Conservation (phyloP, 2,329 filamentous ascomycete species). For the Alternaria rosae region DNA sequence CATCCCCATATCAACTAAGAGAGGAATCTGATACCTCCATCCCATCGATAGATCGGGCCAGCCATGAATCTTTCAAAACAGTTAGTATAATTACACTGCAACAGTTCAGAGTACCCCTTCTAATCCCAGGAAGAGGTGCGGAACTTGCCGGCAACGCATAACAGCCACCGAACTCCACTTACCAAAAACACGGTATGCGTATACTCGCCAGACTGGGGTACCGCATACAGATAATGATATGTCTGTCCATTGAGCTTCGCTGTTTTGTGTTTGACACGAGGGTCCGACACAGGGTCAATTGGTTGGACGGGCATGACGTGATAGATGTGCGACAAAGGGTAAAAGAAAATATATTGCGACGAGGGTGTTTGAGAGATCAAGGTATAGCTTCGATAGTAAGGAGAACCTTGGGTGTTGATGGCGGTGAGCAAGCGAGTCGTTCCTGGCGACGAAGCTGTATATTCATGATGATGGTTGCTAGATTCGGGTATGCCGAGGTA, state of each 20-base stretch:
- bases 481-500: constrained; percentile 5
- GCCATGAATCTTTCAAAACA: constrained; percentile 68
- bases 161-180: background rate
- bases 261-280: constrained; percentile 70
- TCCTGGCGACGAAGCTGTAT: background rate
- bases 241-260: constrained; percentile 71
- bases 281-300: constrained; percentile 68
- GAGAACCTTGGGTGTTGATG: background rate
- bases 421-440: constrained; percentile 1
- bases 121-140: background rate
- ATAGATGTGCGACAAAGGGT: constrained; percentile 6
- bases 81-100: background rate
- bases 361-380: background rate
- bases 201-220: constrained; percentile 53
- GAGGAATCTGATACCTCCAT: constrained; percentile 89
- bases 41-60: constrained; percentile 84
- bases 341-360: constrained; percentile 5
- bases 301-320: constrained; percentile 65
- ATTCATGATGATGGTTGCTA: background rate
- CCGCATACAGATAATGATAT: constrained; percentile 69
- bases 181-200: constrained; percentile 64
- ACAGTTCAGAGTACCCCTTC: background rate
- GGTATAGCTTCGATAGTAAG: background rate
- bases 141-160: constrained; percentile 5
- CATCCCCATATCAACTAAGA: constrained; percentile 73